A percentile compares a stretch with the other conserved stretches of the same genome.
Evolutionary conservation across 2,329 filamentous ascomycete species (phyloP).

Genomic region (Arachnomyces sp.): DNA sequence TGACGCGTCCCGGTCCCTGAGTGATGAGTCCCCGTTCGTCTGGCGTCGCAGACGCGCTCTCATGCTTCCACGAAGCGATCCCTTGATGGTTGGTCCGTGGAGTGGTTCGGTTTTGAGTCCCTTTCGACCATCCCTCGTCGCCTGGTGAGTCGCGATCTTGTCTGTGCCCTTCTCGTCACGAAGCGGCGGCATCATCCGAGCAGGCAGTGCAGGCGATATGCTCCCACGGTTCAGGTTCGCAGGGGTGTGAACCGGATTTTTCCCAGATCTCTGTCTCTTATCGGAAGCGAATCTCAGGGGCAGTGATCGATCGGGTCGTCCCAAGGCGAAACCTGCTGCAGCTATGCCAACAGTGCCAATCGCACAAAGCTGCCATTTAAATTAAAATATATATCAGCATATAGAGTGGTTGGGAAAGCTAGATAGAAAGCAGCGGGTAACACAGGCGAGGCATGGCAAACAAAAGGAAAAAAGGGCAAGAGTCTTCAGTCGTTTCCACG

Average conservation of each 20-base stretch:
- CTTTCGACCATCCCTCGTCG: no score
- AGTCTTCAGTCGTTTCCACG: neutral
- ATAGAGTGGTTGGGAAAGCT: constrained; percentile 6
- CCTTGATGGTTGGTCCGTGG: no score
- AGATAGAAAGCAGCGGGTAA: constrained; percentile 1
- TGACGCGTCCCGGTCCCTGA: constrained; percentile 20
- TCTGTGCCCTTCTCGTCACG: no score
- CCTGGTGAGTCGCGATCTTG: no score
- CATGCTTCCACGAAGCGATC: constrained; percentile 5
- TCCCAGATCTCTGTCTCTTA: constrained; percentile 18
- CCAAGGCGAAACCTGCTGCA: constrained; percentile 50
- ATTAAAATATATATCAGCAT: constrained; percentile 1
- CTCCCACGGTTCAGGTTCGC: constrained; percentile 2
- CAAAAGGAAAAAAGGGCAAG: neutral
- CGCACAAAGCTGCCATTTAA: constrained; percentile 48
- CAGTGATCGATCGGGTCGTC: constrained; percentile 38
- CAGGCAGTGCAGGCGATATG: no score
- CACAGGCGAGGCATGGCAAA: neutral
- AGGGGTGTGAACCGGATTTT: constrained; percentile 15
- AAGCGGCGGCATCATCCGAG: no score
- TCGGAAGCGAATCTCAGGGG: constrained; percentile 21
- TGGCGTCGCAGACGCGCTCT: constrained; percentile 29
- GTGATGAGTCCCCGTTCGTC: constrained; percentile 26
- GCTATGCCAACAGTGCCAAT: constrained; percentile 55
- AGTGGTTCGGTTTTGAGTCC: no score